phyloP scores from a whole-genome alignment of 192 early-diverging fungal species.

The Dimargaris cristalligena region DNA sequence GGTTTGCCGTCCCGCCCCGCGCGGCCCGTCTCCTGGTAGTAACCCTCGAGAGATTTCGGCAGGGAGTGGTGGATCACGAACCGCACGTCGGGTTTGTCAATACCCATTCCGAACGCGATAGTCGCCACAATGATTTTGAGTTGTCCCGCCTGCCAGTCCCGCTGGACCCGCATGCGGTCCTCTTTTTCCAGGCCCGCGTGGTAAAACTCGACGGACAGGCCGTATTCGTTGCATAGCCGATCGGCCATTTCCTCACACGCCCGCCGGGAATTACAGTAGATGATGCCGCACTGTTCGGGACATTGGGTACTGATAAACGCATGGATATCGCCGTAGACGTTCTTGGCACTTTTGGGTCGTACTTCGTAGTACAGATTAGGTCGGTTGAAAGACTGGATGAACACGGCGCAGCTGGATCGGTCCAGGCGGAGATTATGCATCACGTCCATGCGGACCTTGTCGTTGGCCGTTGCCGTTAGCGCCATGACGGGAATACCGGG shows the following conservation, averaged over 20 bases:
- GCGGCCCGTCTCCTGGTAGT: constrained; percentile 93
- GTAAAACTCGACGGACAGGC: constrained; percentile 56
- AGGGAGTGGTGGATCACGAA: constrained; percentile 88
- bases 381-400: constrained; percentile 82
- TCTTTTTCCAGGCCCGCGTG: constrained; percentile 74
- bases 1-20: constrained; percentile 83
- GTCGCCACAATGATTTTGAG: constrained; percentile 84
- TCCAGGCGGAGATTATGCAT: constrained; percentile 51
- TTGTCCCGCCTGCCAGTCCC: constrained; percentile 59
- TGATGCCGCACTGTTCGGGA: constrained; percentile 66
- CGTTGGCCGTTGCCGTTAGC: constrained; percentile 87
- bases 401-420: constrained; percentile 34
- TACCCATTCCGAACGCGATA: constrained; percentile 96
- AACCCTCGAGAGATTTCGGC: constrained; percentile 81
- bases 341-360: constrained; percentile 36
- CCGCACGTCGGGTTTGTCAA: constrained; percentile 90
- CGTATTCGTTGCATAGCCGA: constrained; percentile 37
- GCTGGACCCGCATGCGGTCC: constrained; percentile 59
- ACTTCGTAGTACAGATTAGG: constrained; percentile 67
- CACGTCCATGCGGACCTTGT: constrained; percentile 72
- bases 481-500: constrained; percentile 80
- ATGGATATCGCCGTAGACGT: constrained; percentile 53
- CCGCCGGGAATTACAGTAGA: constrained; percentile 70
- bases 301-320: constrained; percentile 45
- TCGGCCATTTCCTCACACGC: constrained; percentile 69